A percentile compares a stretch with the other conserved stretches of the same genome.
phyloP scores from a whole-genome alignment of 2,329 filamentous ascomycete genomes.

The Cordyceps cateniannulata region DNA sequence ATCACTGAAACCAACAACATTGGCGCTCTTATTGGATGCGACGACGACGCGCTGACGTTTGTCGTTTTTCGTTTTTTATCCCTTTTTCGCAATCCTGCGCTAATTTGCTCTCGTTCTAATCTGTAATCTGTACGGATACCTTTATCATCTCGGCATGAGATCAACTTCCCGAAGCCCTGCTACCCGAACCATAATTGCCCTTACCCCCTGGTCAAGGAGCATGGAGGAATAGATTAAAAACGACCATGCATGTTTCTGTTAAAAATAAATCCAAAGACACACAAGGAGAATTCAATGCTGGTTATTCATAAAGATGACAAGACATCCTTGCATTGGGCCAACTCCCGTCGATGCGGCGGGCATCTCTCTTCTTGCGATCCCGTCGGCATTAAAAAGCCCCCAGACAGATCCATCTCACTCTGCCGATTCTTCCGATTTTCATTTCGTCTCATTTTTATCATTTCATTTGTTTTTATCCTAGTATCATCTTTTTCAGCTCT shows the following conservation, averaged over 20 bases:
- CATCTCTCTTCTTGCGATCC: neutral
- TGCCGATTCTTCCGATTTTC: neutral
- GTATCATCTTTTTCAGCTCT: neutral
- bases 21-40: neutral
- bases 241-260: conserved; percentile 9
- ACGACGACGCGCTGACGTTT: neutral
- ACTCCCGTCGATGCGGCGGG: neutral
- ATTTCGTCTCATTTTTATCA: neutral
- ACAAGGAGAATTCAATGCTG: too few species aligned
- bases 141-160: neutral
- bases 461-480: neutral
- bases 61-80: neutral
- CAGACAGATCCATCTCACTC: neutral
- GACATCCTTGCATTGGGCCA: neutral
- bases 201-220: neutral
- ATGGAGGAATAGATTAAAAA: neutral
- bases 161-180: neutral
- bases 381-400: neutral
- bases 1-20: conserved; percentile 3
- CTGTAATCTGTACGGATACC: too few species aligned
- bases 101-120: too few species aligned
- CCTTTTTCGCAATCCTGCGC: neutral
- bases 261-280: neutral
- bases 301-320: too few species aligned
- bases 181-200: neutral